These are phyloP conservation scores for Aphanocladium album DNA, from an alignment of 2,329 filamentous ascomycete species.

Conservation along the genomic window DNA sequence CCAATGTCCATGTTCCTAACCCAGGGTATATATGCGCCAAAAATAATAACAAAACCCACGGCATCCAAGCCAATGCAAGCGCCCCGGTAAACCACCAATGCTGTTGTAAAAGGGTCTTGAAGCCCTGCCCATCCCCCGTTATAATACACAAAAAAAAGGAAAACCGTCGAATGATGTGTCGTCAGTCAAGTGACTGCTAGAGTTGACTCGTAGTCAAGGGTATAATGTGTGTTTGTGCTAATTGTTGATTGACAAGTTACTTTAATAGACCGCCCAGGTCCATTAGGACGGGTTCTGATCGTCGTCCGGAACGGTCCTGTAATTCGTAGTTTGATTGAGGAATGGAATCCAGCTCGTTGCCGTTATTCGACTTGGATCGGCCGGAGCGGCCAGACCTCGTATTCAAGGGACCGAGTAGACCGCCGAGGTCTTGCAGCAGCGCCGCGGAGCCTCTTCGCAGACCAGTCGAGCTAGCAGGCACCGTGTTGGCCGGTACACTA, in stretches of 20 bases:
- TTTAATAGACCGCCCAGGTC: conserved; percentile 34
- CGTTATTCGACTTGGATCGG: conserved; percentile 27
- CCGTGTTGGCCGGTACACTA: conserved; percentile 35
- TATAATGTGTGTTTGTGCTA: neutral
- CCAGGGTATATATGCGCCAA: conserved; percentile 11
- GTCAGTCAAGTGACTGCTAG: neutral
- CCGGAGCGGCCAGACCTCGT: conserved; percentile 26
- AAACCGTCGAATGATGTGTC: neutral
- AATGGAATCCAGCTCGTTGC: conserved; percentile 44
- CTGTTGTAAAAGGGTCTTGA: neutral
- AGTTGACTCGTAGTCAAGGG: neutral
- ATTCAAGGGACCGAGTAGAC: conserved; percentile 39
- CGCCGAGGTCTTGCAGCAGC: conserved; percentile 55
- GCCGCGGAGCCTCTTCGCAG: conserved; percentile 51
- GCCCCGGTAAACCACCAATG: neutral
- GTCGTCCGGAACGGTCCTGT: conserved; percentile 25
- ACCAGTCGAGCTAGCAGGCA: conserved; percentile 41
- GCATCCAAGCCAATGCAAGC: conserved; percentile 7
- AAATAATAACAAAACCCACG: neutral
- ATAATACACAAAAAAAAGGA: conserved; percentile 6
- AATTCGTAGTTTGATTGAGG: conserved; percentile 36
- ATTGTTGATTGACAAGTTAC: neutral
- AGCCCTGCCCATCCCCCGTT: neutral
- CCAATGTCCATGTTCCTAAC: neutral
- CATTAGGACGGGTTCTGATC: conserved; percentile 28